Evolutionary conservation across 305 asterid genomes (phyloP).

Genomic region (Ilex paraguariensis): DNA sequence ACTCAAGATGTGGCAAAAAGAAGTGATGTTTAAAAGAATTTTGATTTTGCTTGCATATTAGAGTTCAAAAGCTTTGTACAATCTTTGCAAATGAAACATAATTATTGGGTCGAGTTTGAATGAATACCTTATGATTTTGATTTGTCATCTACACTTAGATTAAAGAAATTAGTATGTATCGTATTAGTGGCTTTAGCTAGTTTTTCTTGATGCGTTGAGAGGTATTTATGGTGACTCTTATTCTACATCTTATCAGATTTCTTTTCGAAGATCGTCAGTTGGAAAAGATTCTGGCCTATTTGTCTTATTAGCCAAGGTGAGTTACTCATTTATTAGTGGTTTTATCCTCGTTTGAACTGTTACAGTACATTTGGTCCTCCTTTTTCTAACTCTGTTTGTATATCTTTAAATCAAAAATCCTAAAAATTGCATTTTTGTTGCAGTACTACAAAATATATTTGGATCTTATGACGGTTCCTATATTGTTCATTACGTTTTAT

Average conservation of each 20-base stretch:
- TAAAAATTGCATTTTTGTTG: slow-evolving; percentile 8
- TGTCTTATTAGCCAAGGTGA: slow-evolving; percentile 63
- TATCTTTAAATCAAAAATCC: background rate
- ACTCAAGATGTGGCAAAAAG: too few species aligned
- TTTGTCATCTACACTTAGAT: too few species aligned
- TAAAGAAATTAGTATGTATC: too few species aligned
- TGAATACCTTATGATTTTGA: too few species aligned
- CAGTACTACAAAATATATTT: slow-evolving; percentile 64
- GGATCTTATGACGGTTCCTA: slow-evolving; percentile 61
- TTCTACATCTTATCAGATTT: slow-evolving; percentile 41
- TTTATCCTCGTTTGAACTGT: background rate
- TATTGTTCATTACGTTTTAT: slow-evolving; percentile 50
- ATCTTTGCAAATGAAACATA: too few species aligned
- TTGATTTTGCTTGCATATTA: too few species aligned
- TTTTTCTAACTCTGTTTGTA: too few species aligned
- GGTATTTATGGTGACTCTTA: slow-evolving; percentile 9
- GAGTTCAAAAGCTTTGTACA: too few species aligned
- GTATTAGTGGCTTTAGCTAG: slow-evolving; percentile 3
- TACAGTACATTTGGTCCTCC: background rate
- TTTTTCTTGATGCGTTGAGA: slow-evolving; percentile 3
- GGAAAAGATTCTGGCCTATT: slow-evolving; percentile 33
- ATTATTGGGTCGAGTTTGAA: too few species aligned
- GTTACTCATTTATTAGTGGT: slow-evolving; percentile 13
- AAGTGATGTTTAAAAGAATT: too few species aligned
- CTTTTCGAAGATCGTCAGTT: slow-evolving; percentile 45